Conservation (phyloP, 305 asterid genomes). For the Caryopteris hybrid region DNA sequence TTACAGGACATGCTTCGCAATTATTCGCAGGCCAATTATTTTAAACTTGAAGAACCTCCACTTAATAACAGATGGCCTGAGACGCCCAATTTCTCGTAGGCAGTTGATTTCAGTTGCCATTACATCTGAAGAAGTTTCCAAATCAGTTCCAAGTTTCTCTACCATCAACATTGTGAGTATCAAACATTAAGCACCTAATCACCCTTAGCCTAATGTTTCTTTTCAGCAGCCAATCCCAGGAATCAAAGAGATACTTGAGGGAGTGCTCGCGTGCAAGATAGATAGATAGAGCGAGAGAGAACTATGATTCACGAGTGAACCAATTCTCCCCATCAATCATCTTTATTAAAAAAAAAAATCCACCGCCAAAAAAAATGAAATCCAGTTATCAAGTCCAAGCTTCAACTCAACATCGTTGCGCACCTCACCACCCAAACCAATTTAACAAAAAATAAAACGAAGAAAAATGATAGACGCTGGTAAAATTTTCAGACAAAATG, state of each 20-base stretch:
- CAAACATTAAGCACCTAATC: not conserved
- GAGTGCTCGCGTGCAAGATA: not conserved
- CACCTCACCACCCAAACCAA: conserved; percentile 6
- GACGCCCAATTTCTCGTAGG: not conserved
- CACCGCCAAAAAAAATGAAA: not conserved
- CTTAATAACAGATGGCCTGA: not conserved
- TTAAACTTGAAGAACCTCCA: not conserved
- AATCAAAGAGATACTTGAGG: not conserved
- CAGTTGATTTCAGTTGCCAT: conserved; percentile 11
- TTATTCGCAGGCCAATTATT: not conserved
- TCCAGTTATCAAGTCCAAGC: not conserved
- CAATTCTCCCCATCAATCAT: not conserved
- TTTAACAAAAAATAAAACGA: not conserved
- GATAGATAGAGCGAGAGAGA: not conserved
- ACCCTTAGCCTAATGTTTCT: not conserved
- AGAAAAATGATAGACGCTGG: not conserved
- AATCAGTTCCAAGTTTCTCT: not conserved
- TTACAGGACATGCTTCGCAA: no score
- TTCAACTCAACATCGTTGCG: not conserved
- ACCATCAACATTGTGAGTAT: not conserved
- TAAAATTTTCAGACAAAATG: not conserved
- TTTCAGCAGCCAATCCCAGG: not conserved
- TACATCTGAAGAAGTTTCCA: not conserved
- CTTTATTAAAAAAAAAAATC: not conserved
- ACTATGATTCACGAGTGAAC: not conserved